phyloP scores from a whole-genome alignment of 805 yeast genomes.

The Ogataea trehalophila region DNA sequence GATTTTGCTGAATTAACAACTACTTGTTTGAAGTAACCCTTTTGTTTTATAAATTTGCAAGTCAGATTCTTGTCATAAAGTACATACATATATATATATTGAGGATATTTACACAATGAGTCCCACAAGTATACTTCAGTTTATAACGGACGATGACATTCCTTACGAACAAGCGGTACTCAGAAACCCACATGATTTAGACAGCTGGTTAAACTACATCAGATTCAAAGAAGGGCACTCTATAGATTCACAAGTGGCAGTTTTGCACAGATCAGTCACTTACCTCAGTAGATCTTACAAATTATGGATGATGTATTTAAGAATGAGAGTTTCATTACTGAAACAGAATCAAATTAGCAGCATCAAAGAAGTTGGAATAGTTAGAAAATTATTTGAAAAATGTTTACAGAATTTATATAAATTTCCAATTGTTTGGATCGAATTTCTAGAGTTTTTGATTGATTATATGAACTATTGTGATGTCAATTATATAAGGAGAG shows the following conservation, averaged over 20 bases:
- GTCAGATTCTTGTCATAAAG: too few relatives aligned
- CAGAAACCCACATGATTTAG: constrained; percentile 30
- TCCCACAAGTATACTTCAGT: constrained; percentile 1
- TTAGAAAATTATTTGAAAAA: constrained; percentile 37
- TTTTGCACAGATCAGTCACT: constrained; percentile 48
- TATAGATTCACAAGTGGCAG: constrained; percentile 36
- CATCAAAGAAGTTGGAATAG: constrained; percentile 3
- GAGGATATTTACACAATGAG: background rate
- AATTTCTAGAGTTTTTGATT: constrained; percentile 41
- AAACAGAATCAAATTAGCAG: background rate
- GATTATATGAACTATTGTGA: constrained; percentile 24
- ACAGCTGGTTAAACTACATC: constrained; percentile 44
- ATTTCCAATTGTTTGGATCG: constrained; percentile 49
- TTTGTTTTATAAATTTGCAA: too few relatives aligned
- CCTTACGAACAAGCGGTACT: constrained; percentile 33
- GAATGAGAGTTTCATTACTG: constrained; percentile 29
- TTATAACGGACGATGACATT: constrained; percentile 26
- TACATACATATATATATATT: too few relatives aligned
- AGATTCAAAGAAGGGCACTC: constrained; percentile 25
- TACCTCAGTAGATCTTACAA: constrained; percentile 42
- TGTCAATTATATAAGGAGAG: constrained; percentile 35
- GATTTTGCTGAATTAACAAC: too few relatives aligned
- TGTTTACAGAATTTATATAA: constrained; percentile 39
- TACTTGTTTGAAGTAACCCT: too few relatives aligned
- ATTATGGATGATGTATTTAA: constrained; percentile 51